Evolutionary conservation across 2,329 filamentous ascomycete species (phyloP).

Genomic region (Aschersonia sp.): DNA sequence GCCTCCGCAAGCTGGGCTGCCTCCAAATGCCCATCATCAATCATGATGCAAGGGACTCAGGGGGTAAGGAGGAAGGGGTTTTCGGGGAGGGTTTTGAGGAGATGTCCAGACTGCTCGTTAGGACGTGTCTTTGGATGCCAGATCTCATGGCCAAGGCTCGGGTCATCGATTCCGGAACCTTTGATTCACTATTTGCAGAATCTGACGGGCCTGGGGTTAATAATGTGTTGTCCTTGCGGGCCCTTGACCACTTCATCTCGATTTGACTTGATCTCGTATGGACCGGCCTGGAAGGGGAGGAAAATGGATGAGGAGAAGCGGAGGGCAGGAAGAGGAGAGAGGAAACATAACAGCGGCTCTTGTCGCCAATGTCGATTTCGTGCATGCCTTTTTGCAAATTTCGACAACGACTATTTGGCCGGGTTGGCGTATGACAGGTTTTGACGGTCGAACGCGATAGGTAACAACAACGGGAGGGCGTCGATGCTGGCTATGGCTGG

Average conservation of each 20-base stretch:
- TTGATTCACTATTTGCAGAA: slow-evolving; percentile 24
- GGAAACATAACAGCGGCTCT: not conserved
- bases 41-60: slow-evolving; percentile 29
- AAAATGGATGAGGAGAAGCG: slow-evolving; percentile 5
- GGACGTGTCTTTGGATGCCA: too few relatives aligned
- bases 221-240: slow-evolving; percentile 18
- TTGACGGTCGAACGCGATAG: too few relatives aligned
- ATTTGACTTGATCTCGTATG: slow-evolving; percentile 1
- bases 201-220: slow-evolving; percentile 29
- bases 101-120: too few relatives aligned
- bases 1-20: slow-evolving; percentile 64
- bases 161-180: slow-evolving; percentile 11
- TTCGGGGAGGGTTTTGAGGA: too few relatives aligned
- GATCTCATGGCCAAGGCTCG: slow-evolving; percentile 1
- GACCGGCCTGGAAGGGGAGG: not conserved
- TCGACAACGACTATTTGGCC: too few relatives aligned
- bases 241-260: slow-evolving; percentile 1
- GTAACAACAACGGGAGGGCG: too few relatives aligned
- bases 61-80: too few relatives aligned
- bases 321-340: not conserved
- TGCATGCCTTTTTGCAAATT: not conserved
- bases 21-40: slow-evolving; percentile 70
- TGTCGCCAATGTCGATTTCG: not conserved
- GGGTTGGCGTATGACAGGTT: too few relatives aligned
- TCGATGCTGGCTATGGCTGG: too few relatives aligned